phyloP scores from a whole-genome alignment of 2,329 filamentous ascomycete genomes.

The Lecanoromycetidae sp. region DNA sequence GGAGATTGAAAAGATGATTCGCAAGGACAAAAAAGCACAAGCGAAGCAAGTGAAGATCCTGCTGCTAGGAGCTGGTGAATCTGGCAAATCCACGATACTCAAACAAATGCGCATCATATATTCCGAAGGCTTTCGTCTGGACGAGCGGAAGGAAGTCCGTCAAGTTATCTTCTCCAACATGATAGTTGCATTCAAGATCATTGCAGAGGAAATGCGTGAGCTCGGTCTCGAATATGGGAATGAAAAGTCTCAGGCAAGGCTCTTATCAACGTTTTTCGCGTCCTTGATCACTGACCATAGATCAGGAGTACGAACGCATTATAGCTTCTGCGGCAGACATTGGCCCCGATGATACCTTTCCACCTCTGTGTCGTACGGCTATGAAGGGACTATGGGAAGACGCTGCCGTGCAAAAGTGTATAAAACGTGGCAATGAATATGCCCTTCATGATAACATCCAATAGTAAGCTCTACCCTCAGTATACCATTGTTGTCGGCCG shows the following conservation, averaged over 20 bases:
- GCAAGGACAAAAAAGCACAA: slow-evolving; percentile 77
- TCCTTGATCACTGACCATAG: slow-evolving; percentile 12
- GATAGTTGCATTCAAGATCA: slow-evolving; percentile 79
- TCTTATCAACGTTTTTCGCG: neutral
- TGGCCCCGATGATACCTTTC: slow-evolving; percentile 67
- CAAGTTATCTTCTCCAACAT: slow-evolving; percentile 94
- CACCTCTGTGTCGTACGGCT: slow-evolving; percentile 62
- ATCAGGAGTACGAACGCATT: slow-evolving; percentile 62
- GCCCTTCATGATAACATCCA: slow-evolving; percentile 88
- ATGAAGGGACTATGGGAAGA: slow-evolving; percentile 80
- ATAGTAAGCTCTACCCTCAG: slow-evolving; percentile 53
- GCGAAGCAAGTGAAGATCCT: slow-evolving; percentile 85
- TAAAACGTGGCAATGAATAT: slow-evolving; percentile 89
- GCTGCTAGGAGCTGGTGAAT: slow-evolving; percentile 85
- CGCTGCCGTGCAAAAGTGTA: slow-evolving; percentile 70
- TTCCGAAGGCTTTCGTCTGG: slow-evolving; percentile 76
- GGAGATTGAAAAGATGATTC: slow-evolving; percentile 77
- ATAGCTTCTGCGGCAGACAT: slow-evolving; percentile 74
- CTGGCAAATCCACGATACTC: slow-evolving; percentile 88
- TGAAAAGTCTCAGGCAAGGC: slow-evolving; percentile 62
- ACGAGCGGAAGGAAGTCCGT: slow-evolving; percentile 85
- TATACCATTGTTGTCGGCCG: neutral
- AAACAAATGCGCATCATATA: slow-evolving; percentile 99
- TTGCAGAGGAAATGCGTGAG: slow-evolving; percentile 83
- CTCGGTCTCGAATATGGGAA: slow-evolving; percentile 68